A percentile compares a stretch with the other conserved stretches of the same genome.
phyloP scores from a whole-genome alignment of 805 yeast genomes.

The Hermanozyma aechmeae region DNA sequence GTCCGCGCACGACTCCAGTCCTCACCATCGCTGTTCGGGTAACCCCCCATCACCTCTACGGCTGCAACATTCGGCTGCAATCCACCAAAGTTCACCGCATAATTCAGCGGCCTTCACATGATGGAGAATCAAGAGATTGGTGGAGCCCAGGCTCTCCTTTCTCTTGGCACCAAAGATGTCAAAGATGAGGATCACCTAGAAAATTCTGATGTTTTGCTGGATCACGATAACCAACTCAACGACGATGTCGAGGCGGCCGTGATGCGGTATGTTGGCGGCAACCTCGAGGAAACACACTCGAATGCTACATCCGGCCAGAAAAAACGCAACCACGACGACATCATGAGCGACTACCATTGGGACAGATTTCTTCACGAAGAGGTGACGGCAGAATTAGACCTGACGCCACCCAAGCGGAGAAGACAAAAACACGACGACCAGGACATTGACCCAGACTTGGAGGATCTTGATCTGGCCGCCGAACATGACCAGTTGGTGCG shows the following conservation, averaged over 20 bases:
- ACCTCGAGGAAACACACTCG: slow-evolving; percentile 33
- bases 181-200: slow-evolving; percentile 1
- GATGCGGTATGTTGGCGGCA: slow-evolving; percentile 61
- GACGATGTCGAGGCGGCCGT: slow-evolving; percentile 74
- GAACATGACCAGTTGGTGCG: slow-evolving; percentile 61
- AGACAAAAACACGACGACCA: slow-evolving; percentile 4
- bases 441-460: slow-evolving; percentile 31
- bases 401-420: slow-evolving; percentile 6
- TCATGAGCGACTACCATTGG: slow-evolving; percentile 48
- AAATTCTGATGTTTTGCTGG: neutral
- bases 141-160: slow-evolving; percentile 38
- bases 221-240: slow-evolving; percentile 19
- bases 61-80: no score
- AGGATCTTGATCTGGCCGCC: slow-evolving; percentile 23
- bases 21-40: no score
- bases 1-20: no score
- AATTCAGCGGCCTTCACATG: no score
- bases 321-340: slow-evolving; percentile 26
- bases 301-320: no score
- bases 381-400: slow-evolving; percentile 10
- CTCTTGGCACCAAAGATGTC: slow-evolving; percentile 22
- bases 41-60: no score
- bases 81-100: no score
- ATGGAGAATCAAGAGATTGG: slow-evolving; percentile 33
- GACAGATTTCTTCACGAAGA: slow-evolving; percentile 18